Percentiles rank a stretch among this genome's conserved stretches.
These are phyloP conservation scores for Tillandsia fasciculata DNA, from an alignment of 176 grass and related monocot species.

Conservation along the genomic window DNA sequence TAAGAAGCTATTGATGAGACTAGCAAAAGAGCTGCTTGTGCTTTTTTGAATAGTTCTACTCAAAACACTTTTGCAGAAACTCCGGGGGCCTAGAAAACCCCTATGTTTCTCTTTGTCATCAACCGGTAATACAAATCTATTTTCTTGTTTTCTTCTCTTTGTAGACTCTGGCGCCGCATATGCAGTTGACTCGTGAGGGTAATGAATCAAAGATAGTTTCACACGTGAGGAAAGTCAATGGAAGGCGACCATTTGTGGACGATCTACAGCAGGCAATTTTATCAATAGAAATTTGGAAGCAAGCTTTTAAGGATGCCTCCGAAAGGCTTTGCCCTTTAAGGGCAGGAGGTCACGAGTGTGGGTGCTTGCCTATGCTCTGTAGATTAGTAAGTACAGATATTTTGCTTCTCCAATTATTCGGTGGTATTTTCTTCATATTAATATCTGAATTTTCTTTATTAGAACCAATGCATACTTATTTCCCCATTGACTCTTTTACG, in stretches of 20 bases:
- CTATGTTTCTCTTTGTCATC: too few relatives aligned
- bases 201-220: not conserved
- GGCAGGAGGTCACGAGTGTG: constrained; percentile 60
- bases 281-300: constrained; percentile 66
- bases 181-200: constrained; percentile 40
- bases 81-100: too few relatives aligned
- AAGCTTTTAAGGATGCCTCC: constrained; percentile 64
- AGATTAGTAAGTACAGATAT: constrained; percentile 48
- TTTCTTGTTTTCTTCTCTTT: constrained; percentile 8
- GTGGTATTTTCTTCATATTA: not conserved
- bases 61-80: too few relatives aligned
- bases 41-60: too few relatives aligned
- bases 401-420: not conserved
- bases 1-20: too few relatives aligned
- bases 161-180: constrained; percentile 66
- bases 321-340: constrained; percentile 73
- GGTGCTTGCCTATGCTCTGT: constrained; percentile 64
- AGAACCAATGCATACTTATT: too few relatives aligned
- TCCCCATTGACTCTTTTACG: too few relatives aligned
- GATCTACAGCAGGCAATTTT: constrained; percentile 60
- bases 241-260: constrained; percentile 19
- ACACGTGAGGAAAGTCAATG: constrained; percentile 14
- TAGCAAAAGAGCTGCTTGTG: too few relatives aligned
- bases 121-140: not conserved
- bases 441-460: not conserved